Conservation (phyloP, 345 rosid species). For the Eucalyptus curtisii region DNA sequence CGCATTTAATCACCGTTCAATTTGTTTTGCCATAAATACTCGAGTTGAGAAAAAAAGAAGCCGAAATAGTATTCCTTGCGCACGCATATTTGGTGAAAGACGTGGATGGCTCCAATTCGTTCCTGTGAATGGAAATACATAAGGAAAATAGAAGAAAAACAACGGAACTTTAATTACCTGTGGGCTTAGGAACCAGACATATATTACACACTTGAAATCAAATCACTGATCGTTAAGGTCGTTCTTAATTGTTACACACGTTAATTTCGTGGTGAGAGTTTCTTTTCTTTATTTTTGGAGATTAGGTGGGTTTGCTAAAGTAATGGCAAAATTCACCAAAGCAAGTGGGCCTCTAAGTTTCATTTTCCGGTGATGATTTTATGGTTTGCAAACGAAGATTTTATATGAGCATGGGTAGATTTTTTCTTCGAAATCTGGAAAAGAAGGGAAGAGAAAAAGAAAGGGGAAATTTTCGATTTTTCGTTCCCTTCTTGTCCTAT, state of each 20-base stretch:
- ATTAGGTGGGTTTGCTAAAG: not conserved
- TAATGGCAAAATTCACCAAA: not conserved
- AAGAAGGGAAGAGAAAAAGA: too few species aligned
- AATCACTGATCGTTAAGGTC: not conserved
- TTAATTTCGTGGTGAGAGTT: not conserved
- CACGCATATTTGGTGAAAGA: not conserved
- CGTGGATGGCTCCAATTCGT: not conserved
- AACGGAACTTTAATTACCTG: not conserved
- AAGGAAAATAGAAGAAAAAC: not conserved
- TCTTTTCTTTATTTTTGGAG: too few species aligned
- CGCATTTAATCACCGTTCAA: not conserved
- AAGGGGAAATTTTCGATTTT: not conserved
- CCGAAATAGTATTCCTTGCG: not conserved
- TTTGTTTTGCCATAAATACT: not conserved
- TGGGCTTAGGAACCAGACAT: not conserved
- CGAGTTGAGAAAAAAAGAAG: not conserved
- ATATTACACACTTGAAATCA: not conserved
- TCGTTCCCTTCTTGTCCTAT: not conserved
- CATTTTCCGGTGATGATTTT: not conserved
- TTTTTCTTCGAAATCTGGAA: too few species aligned
- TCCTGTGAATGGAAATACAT: not conserved
- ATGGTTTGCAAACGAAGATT: not conserved
- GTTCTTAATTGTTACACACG: too few species aligned
- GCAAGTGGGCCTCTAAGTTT: not conserved
- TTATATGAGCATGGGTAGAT: too few species aligned